Percentiles rank a stretch among this genome's conserved stretches.
Conservation (phyloP, 352 stramenopile genomes). For the Pythium grandisporangium region DNA sequence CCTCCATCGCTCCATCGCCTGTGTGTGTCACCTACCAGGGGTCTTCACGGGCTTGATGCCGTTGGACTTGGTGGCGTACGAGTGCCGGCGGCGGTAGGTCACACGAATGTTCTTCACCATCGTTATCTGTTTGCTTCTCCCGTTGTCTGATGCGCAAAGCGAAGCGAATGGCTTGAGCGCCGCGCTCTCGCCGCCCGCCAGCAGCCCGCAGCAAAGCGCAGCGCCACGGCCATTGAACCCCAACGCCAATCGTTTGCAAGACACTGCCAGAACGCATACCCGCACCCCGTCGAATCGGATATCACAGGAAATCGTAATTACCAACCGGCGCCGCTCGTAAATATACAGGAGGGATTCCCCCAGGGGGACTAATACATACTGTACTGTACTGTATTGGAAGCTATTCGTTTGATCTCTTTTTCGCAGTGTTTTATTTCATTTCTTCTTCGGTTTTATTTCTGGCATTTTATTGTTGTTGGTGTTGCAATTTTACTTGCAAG, state of each 20-base stretch:
- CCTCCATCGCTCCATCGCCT: no score
- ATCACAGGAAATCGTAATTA: no score
- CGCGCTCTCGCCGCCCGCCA: conserved; percentile 4
- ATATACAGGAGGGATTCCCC: no score
- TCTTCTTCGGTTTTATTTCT: no score
- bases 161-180: conserved; percentile 25
- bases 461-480: no score
- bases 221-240: conserved; percentile 6
- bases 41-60: conserved; percentile 93
- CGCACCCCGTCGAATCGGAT: no score
- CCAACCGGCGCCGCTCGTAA: no score
- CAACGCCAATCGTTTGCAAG: conserved; percentile 17
- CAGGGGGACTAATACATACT: no score
- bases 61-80: conserved; percentile 96
- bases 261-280: conserved; percentile 1
- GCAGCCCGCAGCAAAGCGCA: background rate
- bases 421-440: no score
- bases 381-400: no score
- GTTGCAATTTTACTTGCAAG: no score
- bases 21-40: conserved; percentile 74
- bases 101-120: conserved; percentile 95
- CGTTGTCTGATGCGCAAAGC: conserved; percentile 37
- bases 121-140: conserved; percentile 63
- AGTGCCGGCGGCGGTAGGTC: conserved; percentile 93
- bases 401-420: no score